These are phyloP conservation scores for Helicocarpus griseus DNA, from an alignment of 2,329 filamentous ascomycete genomes.

Conservation along the genomic window DNA sequence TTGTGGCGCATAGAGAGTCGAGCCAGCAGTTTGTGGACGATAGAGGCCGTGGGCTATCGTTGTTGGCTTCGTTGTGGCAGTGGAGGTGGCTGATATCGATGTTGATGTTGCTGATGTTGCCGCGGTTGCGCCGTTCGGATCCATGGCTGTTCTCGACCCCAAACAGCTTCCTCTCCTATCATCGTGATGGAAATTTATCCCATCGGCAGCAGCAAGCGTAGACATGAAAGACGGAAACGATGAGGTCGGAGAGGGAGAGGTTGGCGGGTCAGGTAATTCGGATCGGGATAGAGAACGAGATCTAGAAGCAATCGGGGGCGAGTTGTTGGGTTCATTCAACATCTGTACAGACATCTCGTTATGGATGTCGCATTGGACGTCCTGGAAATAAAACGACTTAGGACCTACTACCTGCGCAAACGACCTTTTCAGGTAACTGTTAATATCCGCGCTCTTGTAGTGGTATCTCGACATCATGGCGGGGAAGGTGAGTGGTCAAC, in stretches of 20 bases:
- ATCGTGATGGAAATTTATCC: slow-evolving; percentile 13
- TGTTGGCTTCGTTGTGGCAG: not conserved
- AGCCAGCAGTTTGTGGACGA: slow-evolving; percentile 3
- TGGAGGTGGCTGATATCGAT: not conserved
- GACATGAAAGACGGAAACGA: slow-evolving; percentile 46
- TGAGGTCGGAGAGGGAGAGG: slow-evolving; percentile 29
- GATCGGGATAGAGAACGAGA: slow-evolving; percentile 14
- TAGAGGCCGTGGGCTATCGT: slow-evolving; percentile 14
- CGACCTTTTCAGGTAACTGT: slow-evolving; percentile 23
- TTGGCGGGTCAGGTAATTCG: slow-evolving; percentile 33
- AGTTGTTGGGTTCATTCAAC: slow-evolving; percentile 18
- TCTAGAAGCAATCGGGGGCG: slow-evolving; percentile 21
- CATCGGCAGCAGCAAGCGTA: slow-evolving; percentile 36
- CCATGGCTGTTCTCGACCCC: not conserved
- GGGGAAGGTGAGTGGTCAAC: not conserved
- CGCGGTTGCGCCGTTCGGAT: slow-evolving; percentile 17
- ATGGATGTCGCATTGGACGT: slow-evolving; percentile 14
- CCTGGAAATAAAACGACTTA: slow-evolving; percentile 17
- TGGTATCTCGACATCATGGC: not conserved
- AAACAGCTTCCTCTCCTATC: slow-evolving; percentile 19
- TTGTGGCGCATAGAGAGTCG: slow-evolving; percentile 4
- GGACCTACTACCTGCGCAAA: slow-evolving; percentile 35
- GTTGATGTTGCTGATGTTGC: slow-evolving; percentile 20
- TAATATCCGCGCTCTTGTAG: slow-evolving; percentile 14
- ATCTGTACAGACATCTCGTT: slow-evolving; percentile 17